Base-by-base conservation (phyloP, 352 stramenopile species). In the Globisporangium takayamanum region DNA sequence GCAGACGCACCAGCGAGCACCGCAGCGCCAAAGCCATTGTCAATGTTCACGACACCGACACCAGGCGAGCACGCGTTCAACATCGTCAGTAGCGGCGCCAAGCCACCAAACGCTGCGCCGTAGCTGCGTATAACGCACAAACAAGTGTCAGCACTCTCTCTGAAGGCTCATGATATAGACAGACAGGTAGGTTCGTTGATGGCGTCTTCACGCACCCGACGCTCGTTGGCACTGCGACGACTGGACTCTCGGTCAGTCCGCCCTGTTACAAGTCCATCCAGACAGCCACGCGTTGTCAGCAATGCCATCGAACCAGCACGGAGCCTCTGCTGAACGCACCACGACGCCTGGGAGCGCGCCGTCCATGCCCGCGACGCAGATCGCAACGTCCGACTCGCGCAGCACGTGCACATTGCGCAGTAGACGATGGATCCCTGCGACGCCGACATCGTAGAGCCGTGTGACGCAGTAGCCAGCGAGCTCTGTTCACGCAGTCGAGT, bases 21-120 rank as follows among this genome's bases (percentile, higher is more conserved):
- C 10, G 96, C 97, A 5, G 92, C 97, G 6, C 96, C 96, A 74
- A 99, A 99, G 39, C 97, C 97, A 67, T 99, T 99, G 73, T 99
- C 97, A 61, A 99, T 98, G 70, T 99, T 99, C n/a, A 99, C 94
- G 42, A 99, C 95, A n/a, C 89, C 92, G 2, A 99, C 95, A n/a
- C 97, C 97, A 15, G 97, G 97, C 46, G 93, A 97, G 68, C 96
- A 99, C 20, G 88, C 94, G 70, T 99, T 99, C 37, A 99, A 77
- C 96, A 99, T 99, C 11, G 96, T 98, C 18, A 99, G 72, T 49
- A 99, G 74, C 0, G 96, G 95, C 53, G 92, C 95, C 11, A 99
- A 70, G 0, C 96, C 97, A 2, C 88, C 82, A 52, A 95, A 95
- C 3, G 84, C 84, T 22, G 83, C 84, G 14, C 86, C 86, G 52